A percentile compares a stretch with the other conserved stretches of the same genome.
phyloP scores from a whole-genome alignment of 192 early-diverging fungal species.

The Umbelopsis sp. region DNA sequence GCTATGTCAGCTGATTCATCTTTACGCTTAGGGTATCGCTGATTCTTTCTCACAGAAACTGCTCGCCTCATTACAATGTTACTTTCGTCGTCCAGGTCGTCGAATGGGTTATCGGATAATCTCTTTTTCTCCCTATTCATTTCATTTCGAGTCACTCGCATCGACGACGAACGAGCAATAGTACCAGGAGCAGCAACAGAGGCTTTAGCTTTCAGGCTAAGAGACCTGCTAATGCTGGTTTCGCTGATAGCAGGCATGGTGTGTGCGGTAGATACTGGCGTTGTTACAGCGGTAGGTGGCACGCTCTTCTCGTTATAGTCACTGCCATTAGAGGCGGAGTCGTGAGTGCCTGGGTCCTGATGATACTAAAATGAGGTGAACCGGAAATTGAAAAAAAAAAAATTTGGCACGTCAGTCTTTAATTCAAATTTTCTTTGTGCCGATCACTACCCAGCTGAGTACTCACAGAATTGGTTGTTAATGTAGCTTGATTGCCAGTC shows the following conservation, averaged over 20 bases:
- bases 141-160: constrained; percentile 22
- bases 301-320: background rate
- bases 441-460: background rate
- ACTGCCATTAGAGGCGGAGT: constrained; percentile 5
- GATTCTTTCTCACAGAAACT: constrained; percentile 23
- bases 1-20: background rate
- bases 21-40: background rate
- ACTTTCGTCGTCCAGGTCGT: constrained; percentile 22
- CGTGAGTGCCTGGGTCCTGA: constrained; percentile 2
- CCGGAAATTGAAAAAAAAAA: constrained; percentile 12
- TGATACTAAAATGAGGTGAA: background rate
- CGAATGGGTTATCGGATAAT: constrained; percentile 17
- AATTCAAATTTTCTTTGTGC: constrained; percentile 1
- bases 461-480: background rate
- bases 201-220: background rate
- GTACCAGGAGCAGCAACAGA: no score
- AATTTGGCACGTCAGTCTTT: background rate
- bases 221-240: background rate
- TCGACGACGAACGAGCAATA: constrained; percentile 18
- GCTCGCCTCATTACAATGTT: constrained; percentile 12
- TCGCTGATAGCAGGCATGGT: background rate
- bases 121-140: background rate
- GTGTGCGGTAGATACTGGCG: background rate
- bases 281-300: background rate
- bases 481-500: background rate